phyloP scores from a whole-genome alignment of 148 eudicot genomes.

The Amaranthus palmeri region DNA sequence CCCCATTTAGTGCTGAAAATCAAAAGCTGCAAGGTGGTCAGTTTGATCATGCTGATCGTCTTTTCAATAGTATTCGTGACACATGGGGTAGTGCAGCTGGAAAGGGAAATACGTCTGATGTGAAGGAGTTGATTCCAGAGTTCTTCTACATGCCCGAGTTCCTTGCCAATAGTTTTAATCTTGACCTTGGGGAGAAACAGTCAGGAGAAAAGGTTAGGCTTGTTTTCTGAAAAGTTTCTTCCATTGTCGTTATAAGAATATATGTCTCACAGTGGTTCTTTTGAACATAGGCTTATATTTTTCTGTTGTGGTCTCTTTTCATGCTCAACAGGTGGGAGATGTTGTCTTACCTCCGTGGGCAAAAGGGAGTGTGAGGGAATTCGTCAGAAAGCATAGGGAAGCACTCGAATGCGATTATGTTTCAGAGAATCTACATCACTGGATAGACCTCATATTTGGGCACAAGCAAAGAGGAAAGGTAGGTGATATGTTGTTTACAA shows the following conservation, averaged over 20 bases:
- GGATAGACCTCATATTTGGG: conserved; percentile 99
- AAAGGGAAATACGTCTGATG: conserved; percentile 96
- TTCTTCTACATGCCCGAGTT: conserved; percentile 98
- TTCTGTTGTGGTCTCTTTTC: not conserved
- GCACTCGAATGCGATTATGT: conserved; percentile 96
- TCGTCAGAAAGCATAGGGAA: conserved; percentile 86
- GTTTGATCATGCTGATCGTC: conserved; percentile 99
- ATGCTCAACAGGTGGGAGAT: conserved; percentile 60
- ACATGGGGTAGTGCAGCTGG: conserved; percentile 99
- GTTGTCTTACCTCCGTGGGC: conserved; percentile 97
- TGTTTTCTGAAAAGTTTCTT: conserved; percentile 2
- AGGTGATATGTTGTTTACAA: conserved; percentile 20
- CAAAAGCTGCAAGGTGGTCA: conserved; percentile 99
- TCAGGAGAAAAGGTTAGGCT: conserved; percentile 91
- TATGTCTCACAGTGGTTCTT: no score
- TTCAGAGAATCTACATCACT: conserved; percentile 92
- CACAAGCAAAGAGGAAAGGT: conserved; percentile 96
- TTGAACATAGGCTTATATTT: no score
- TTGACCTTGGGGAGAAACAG: conserved; percentile 96
- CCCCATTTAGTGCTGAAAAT: conserved; percentile 89
- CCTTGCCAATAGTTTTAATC: conserved; percentile 80
- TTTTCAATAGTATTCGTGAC: conserved; percentile 80
- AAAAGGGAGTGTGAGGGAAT: conserved; percentile 90
- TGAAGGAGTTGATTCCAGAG: conserved; percentile 96
- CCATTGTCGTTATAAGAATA: not conserved